Conservation (phyloP, 2,329 filamentous ascomycete species). For the Monilinia aucupariae region DNA sequence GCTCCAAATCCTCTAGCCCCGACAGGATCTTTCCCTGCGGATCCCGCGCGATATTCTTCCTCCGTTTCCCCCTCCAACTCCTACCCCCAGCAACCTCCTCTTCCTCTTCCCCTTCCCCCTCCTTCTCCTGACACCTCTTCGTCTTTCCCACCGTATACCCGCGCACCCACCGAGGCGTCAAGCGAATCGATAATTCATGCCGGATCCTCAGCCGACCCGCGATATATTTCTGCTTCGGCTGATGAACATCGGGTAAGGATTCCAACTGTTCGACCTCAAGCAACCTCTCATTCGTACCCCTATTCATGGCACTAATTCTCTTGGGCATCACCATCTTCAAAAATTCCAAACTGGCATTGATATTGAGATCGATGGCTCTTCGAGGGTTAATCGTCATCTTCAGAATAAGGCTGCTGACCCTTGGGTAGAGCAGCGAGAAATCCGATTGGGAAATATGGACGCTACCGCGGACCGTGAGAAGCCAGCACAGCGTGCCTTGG, state of each 20-base stretch:
- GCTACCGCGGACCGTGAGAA: slow-evolving; percentile 51
- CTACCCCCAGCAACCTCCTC: too few relatives aligned
- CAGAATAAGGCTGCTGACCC: slow-evolving; percentile 51
- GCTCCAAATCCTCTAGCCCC: slow-evolving; percentile 34
- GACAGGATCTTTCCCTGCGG: slow-evolving; percentile 37
- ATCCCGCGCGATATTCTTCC: slow-evolving; percentile 35
- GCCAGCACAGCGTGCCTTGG: slow-evolving; percentile 44
- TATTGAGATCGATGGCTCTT: slow-evolving; percentile 57
- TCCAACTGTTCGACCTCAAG: slow-evolving; percentile 40
- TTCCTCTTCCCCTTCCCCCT: too few relatives aligned
- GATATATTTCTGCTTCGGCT: slow-evolving; percentile 53
- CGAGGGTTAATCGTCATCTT: slow-evolving; percentile 60
- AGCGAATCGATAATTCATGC: slow-evolving; percentile 35
- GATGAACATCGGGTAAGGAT: slow-evolving; percentile 46
- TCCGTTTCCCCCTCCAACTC: slow-evolving; percentile 27
- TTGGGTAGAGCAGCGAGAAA: slow-evolving; percentile 59
- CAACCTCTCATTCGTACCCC: slow-evolving; percentile 50
- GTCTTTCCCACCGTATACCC: slow-evolving; percentile 33
- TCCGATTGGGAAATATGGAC: slow-evolving; percentile 63
- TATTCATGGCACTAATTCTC: slow-evolving; percentile 44
- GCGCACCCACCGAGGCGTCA: slow-evolving; percentile 18
- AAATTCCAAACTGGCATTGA: slow-evolving; percentile 59
- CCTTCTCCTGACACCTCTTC: neutral
- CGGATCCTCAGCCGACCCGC: slow-evolving; percentile 52
- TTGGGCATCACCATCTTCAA: slow-evolving; percentile 48